Percentiles rank a stretch among this genome's conserved stretches.
These are phyloP conservation scores for Globisporangium radiosum DNA, from an alignment of 352 stramenopile species.

Conservation along the genomic window DNA sequence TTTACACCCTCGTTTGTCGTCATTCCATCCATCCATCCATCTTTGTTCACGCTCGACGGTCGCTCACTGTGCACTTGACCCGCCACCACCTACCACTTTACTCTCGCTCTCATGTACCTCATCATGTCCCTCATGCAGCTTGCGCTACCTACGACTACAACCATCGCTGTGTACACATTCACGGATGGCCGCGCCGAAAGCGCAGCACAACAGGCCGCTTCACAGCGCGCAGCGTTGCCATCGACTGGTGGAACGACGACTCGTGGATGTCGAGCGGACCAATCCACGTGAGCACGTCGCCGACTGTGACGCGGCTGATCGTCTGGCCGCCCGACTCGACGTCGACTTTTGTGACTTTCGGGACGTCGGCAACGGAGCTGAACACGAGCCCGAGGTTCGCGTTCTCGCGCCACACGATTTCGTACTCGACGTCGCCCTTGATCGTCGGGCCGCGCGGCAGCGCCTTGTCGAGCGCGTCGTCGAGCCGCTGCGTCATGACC, in stretches of 20 bases:
- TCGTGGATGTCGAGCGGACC: constrained; percentile 69
- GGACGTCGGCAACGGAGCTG: constrained; percentile 66
- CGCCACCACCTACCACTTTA: constrained; percentile 14
- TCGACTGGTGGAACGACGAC: constrained; percentile 80
- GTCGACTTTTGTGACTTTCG: constrained; percentile 81
- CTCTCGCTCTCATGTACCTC: not conserved
- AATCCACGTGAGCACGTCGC: constrained; percentile 75
- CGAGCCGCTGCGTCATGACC: constrained; percentile 1
- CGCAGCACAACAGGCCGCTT: constrained; percentile 79
- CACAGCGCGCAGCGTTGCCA: constrained; percentile 73
- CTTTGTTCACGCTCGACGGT: not conserved
- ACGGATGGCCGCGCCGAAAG: constrained; percentile 47
- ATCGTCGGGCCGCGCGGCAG: constrained; percentile 49
- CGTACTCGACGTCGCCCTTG: constrained; percentile 64
- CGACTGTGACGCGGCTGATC: constrained; percentile 63
- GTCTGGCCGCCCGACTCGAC: constrained; percentile 64
- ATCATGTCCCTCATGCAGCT: not conserved
- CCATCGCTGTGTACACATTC: not conserved
- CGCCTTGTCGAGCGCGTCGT: constrained; percentile 34
- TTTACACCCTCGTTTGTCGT: too few species aligned
- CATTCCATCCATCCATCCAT: too few species aligned
- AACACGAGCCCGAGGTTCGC: constrained; percentile 82
- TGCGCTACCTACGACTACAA: too few species aligned
- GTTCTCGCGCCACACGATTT: constrained; percentile 81
- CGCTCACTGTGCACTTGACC: not conserved